Percentiles rank a stretch among this genome's conserved stretches.
These are phyloP conservation scores for Mortierella sp. DNA, from an alignment of 371 early-diverging fungal genomes.

Conservation along the genomic window DNA sequence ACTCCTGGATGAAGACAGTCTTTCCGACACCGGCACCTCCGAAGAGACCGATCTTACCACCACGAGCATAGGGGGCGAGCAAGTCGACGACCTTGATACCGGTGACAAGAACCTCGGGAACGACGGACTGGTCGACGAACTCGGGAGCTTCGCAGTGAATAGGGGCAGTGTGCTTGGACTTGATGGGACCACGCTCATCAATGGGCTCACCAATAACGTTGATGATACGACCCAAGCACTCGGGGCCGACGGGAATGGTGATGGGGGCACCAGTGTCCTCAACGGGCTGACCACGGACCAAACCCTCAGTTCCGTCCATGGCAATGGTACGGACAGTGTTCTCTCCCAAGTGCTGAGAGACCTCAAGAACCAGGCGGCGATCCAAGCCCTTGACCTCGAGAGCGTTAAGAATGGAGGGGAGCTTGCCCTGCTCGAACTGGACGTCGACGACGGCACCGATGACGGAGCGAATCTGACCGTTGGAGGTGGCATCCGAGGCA, in stretches of 20 bases:
- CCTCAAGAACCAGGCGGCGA: constrained; percentile 94
- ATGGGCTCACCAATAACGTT: constrained; percentile 99
- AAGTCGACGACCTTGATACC: constrained; percentile 99
- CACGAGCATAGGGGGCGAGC: constrained; percentile 97
- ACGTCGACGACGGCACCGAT: constrained; percentile 99
- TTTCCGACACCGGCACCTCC: constrained; percentile 99
- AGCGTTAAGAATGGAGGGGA: constrained; percentile 97
- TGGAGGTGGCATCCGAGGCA: constrained; percentile 53
- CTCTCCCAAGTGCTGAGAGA: constrained; percentile 97
- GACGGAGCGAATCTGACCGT: constrained; percentile 84
- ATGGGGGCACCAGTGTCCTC: constrained; percentile 96
- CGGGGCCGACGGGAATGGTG: constrained; percentile 94
- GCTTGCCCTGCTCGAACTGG: constrained; percentile 91
- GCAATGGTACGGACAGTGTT: constrained; percentile 99
- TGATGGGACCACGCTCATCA: constrained; percentile 98
- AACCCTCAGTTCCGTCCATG: constrained; percentile 96
- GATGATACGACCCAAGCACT: constrained; percentile 97
- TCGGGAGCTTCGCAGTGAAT: constrained; percentile 96
- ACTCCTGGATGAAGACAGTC: constrained; percentile 98
- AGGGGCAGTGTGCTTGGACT: constrained; percentile 84
- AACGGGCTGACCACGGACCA: constrained; percentile 96
- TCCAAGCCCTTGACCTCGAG: constrained; percentile 92
- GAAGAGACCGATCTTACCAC: constrained; percentile 99
- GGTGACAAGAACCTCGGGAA: constrained; percentile 96
- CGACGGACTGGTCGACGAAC: constrained; percentile 96